Evolutionary conservation across 2,329 filamentous ascomycete genomes (phyloP).

Genomic region (Graphium sp.): DNA sequence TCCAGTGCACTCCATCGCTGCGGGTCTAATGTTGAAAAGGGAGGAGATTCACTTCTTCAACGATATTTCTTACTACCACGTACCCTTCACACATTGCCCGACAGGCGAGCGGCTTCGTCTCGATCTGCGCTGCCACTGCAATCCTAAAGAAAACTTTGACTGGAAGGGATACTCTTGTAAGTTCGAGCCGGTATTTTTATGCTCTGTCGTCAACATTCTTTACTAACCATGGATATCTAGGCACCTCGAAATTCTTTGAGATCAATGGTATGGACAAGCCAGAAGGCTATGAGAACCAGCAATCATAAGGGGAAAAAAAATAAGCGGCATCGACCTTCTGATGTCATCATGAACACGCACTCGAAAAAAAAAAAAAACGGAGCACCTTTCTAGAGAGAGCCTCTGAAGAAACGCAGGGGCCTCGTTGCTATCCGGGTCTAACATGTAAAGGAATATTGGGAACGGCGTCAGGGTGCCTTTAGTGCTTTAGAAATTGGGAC

Average conservation of each 20-base stretch:
- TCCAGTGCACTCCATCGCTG: slow-evolving; percentile 94
- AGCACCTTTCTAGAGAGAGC: too few relatives aligned
- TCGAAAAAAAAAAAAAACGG: too few relatives aligned
- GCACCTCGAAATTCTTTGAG: slow-evolving; percentile 70
- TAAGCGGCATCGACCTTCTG: too few relatives aligned
- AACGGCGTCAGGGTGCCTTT: too few relatives aligned
- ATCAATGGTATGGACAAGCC: slow-evolving; percentile 70
- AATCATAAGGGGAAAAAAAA: slow-evolving; percentile 31
- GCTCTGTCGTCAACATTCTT: too few relatives aligned
- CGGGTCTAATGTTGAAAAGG: slow-evolving; percentile 72
- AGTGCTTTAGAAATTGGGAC: too few relatives aligned
- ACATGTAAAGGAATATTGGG: too few relatives aligned
- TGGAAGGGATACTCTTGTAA: slow-evolving; percentile 98
- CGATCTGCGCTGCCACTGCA: slow-evolving; percentile 83
- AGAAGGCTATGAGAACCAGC: slow-evolving; percentile 63
- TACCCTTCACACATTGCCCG: slow-evolving; percentile 95
- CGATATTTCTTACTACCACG: slow-evolving; percentile 95
- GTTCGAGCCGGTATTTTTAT: too few relatives aligned
- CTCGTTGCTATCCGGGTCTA: too few relatives aligned
- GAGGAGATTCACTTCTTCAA: slow-evolving; percentile 97
- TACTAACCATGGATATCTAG: too few relatives aligned
- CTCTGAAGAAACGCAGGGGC: too few relatives aligned
- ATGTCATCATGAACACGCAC: too few relatives aligned
- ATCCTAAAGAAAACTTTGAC: slow-evolving; percentile 95
- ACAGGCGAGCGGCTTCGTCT: slow-evolving; percentile 72